Base-by-base conservation (phyloP, 1,284 basidiomycete genomes). In the Fomes fomentarius region DNA sequence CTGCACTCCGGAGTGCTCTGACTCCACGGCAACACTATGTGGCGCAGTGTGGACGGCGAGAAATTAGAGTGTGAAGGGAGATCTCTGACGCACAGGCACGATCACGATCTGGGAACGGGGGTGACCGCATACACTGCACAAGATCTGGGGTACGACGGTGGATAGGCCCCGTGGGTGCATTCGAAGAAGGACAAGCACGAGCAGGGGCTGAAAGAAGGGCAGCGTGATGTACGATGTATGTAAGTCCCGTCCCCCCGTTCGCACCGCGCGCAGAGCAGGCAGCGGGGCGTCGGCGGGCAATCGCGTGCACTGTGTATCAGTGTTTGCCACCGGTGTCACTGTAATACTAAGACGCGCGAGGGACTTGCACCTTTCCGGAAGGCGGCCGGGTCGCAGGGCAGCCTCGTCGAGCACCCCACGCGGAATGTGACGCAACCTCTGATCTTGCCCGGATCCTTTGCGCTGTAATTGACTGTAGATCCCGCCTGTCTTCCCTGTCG, bases 131-230 rank as follows among this genome's bases (percentile, higher is more conserved):
- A 33, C 47, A 44, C 28, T 24, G 39, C 43, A 47, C 9, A 19
- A 58, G 53, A 61, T 61, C 53, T 58, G 56, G 59, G 59, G 59
- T 61, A 33, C 56, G 47, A 40, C 57, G 44, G 57, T 43, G 42
- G 19, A 37, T 41, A 37, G 34, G 49, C 19, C 41, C 49, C 47
- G 42, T 35, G 51, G 50, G 47, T 44, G 42, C 21, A 47, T 41
- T 43, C 38, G 37, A 4, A 33, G 22, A 34, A 31, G 28, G 9
- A 21, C 11, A 22, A 26, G 35, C 25, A 44, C 33, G 45, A 37
- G 12, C 7, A 33, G 17, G 31, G 33, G 40, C 26, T 25, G 25
- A 24, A 38, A 35, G 39, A 33, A 21, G 38, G 9, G 10, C 24
- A 33, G 41, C 44, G 43, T 52, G 50, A 56, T 50, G 57, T 53